These are phyloP conservation scores for Iberis pinnata DNA, from an alignment of 345 rosid species.

Conservation along the genomic window DNA sequence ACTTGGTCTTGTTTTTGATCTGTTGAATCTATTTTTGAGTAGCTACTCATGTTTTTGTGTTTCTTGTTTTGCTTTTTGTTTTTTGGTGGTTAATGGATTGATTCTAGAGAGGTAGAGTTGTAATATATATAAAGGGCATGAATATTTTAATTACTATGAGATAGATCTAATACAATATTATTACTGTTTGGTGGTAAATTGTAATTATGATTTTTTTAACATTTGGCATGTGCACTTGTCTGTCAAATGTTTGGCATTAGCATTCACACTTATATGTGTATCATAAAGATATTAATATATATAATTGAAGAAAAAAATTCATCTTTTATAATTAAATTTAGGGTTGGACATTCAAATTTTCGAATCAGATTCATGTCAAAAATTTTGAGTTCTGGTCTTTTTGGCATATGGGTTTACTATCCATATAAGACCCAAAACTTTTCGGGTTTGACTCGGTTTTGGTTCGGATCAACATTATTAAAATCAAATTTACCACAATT, in stretches of 20 bases:
- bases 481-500: too few species aligned
- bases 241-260: conserved; percentile 10
- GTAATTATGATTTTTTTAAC: conserved; percentile 15
- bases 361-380: too few species aligned
- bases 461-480: too few species aligned
- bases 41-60: conserved; percentile 17
- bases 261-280: background rate
- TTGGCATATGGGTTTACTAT: too few species aligned
- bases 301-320: background rate
- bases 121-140: too few species aligned
- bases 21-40: conserved; percentile 26
- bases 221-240: conserved; percentile 27
- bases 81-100: background rate
- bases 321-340: too few species aligned
- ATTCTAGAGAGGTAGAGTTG: too few species aligned
- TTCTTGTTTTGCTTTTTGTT: background rate
- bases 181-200: conserved; percentile 7
- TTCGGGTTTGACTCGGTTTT: too few species aligned
- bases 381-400: too few species aligned
- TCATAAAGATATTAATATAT: background rate
- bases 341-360: too few species aligned
- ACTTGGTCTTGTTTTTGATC: conserved; percentile 9
- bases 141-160: conserved; percentile 16
- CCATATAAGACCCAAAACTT: too few species aligned
- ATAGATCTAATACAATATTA: too few species aligned